Evolutionary conservation across 768 basidiomycete species (phyloP), one percentile per base, ranked within the genome.

Genomic region (Exsudoporus frostii): DNA sequence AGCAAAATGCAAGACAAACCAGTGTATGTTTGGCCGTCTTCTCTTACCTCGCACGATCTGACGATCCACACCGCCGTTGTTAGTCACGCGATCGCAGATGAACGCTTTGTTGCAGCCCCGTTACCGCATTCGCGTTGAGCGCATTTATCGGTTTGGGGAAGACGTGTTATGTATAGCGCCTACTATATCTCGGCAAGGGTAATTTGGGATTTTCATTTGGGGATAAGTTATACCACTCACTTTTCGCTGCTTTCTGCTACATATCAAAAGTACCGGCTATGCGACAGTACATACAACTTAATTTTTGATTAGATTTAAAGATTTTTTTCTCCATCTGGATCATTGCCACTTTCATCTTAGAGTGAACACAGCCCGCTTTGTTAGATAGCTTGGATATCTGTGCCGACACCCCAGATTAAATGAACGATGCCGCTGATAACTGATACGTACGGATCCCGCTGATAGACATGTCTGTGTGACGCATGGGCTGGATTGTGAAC

Each of bases 31-130:
- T 33, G 22, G n/a, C 44, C 20, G 8, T 1, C n/a, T 36, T 4
- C 48, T 32, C 25, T 42, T 9, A 14, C 48, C 15, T 45, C 19
- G 13, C 55, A 7, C 30, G 37, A 30, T 48, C 52, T 64, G 51
- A 69, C 49, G 46, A 47, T 57, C 51, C 50, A 50, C 43, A 48
- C 50, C 43, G 30, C 50, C 52, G 36, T 48, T n/a, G 39, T 29
- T 34, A 70, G 70, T 63, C 66, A 57, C 65, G 57, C 54, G 66
- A 66, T 40, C 66, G 61, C 38, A 68, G 65, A 66, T 70, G 57
- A 68, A 55, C 47, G 46, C 33, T 40, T 42, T 42, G 38, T 51
- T 42, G 48, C 43, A 44, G 4, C 43, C 36, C 46, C 30, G 48
- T 56, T 51, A 42, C 53, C 56, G 58, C 59, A 50, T 48, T 33